These are phyloP conservation scores for Cyclotella sp. DNA, from an alignment of 108 stramenopile species.

Conservation along the genomic window DNA sequence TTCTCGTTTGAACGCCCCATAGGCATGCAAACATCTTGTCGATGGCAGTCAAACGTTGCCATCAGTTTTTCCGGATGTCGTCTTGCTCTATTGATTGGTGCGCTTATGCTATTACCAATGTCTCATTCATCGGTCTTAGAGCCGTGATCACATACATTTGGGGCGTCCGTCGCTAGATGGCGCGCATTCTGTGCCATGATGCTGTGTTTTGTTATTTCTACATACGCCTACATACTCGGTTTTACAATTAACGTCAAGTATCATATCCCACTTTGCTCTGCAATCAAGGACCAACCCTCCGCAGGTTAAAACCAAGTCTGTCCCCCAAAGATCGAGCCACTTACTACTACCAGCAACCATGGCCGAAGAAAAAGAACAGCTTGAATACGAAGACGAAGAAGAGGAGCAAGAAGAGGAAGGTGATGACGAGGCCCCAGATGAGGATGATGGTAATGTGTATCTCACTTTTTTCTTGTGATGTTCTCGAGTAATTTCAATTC, in stretches of 20 bases:
- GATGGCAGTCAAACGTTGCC: too few species aligned
- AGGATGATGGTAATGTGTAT: conserved; percentile 6
- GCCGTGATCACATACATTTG: background rate
- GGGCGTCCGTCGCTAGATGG: background rate
- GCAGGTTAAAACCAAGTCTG: background rate
- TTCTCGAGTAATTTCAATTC: background rate
- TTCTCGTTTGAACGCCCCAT: too few species aligned
- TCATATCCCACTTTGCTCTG: background rate
- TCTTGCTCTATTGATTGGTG: too few species aligned
- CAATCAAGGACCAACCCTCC: conserved; percentile 1
- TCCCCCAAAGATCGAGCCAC: too few species aligned
- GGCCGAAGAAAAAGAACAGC: conserved; percentile 18
- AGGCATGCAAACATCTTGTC: too few species aligned
- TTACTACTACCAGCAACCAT: background rate
- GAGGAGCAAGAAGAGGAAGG: conserved; percentile 8
- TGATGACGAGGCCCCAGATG: conserved; percentile 1
- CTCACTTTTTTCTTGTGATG: too few species aligned
- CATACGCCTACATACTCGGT: background rate
- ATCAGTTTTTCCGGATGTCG: too few species aligned
- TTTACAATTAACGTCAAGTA: background rate
- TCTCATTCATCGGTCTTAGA: background rate
- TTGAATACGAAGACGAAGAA: conserved; percentile 16
- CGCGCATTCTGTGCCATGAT: background rate
- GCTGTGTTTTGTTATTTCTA: background rate
- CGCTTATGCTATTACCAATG: too few species aligned